These are phyloP conservation scores for Prunus kanzakura DNA, from an alignment of 306 rosid species.

Conservation along the genomic window DNA sequence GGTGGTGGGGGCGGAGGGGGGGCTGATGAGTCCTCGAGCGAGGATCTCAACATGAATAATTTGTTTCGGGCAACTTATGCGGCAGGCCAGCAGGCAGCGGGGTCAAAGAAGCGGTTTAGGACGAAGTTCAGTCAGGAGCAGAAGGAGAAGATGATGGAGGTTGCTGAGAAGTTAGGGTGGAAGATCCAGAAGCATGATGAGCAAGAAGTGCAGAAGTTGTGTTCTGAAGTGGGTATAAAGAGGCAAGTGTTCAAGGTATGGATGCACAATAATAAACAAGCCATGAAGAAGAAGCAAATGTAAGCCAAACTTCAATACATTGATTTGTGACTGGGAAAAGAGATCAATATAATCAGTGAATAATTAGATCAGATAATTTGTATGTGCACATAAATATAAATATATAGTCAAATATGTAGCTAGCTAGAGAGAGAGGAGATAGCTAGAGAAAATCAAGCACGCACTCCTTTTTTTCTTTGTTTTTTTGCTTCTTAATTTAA, in stretches of 20 bases:
- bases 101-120: slow-evolving; percentile 72
- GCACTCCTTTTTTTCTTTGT: no score
- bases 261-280: slow-evolving; percentile 97
- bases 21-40: slow-evolving; percentile 75
- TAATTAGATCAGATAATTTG: slow-evolving; percentile 1
- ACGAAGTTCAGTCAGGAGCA: slow-evolving; percentile 74
- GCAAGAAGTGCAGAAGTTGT: slow-evolving; percentile 75
- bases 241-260: slow-evolving; percentile 89
- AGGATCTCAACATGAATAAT: slow-evolving; percentile 48
- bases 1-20: slow-evolving; percentile 43
- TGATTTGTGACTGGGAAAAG: neutral
- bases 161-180: slow-evolving; percentile 87
- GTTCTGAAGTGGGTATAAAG: slow-evolving; percentile 63
- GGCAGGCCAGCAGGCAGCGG: slow-evolving; percentile 14
- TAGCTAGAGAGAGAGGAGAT: neutral
- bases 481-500: neutral
- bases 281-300: slow-evolving; percentile 66
- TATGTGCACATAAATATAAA: slow-evolving; percentile 4
- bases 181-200: slow-evolving; percentile 90
- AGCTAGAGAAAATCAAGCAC: neutral
- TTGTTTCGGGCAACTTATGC: slow-evolving; percentile 36
- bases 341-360: neutral
- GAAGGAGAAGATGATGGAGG: slow-evolving; percentile 82
- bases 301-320: slow-evolving; percentile 29
- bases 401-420: neutral